phyloP scores from a whole-genome alignment of 345 rosid species.

The Laguncularia racemosa region DNA sequence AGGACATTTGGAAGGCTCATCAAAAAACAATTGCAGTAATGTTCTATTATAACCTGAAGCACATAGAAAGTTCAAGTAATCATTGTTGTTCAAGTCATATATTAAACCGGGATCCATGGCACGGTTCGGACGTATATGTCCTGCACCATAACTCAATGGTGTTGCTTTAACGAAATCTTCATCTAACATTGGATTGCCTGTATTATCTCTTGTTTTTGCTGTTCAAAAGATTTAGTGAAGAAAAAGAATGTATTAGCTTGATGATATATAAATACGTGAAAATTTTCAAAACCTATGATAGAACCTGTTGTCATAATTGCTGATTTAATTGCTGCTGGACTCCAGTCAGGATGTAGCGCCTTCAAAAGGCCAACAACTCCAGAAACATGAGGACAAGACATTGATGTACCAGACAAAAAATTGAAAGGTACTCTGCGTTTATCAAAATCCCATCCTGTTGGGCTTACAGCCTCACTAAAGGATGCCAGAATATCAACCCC shows the following conservation, averaged over 20 bases:
- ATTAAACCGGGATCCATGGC: conserved; percentile 70
- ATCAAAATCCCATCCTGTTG: conserved; percentile 24
- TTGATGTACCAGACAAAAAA: conserved; percentile 23
- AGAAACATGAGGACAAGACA: conserved; percentile 35
- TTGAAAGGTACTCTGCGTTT: conserved; percentile 31
- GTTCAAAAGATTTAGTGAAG: not conserved
- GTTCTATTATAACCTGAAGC: conserved; percentile 53
- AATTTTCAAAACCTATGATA: not conserved
- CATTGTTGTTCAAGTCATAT: conserved; percentile 40
- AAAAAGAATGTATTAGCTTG: not conserved
- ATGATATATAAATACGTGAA: not conserved
- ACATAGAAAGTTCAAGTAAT: conserved; percentile 68
- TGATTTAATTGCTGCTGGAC: conserved; percentile 24
- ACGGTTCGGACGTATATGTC: conserved; percentile 71
- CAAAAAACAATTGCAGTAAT: conserved; percentile 19
- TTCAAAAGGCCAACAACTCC: conserved; percentile 24
- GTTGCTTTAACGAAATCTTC: conserved; percentile 27
- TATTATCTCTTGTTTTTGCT: conserved; percentile 62
- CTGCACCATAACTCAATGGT: conserved; percentile 55
- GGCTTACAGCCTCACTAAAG: conserved; percentile 25
- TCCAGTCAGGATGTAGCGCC: conserved; percentile 26
- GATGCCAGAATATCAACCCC: conserved; percentile 71
- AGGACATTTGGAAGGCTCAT: conserved; percentile 27
- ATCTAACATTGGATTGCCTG: conserved; percentile 23
- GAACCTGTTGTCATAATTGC: conserved; percentile 20